A percentile compares a stretch with the other conserved stretches of the same genome.
Evolutionary conservation across 495 filamentous ascomycete genomes (phyloP).

Genomic region (Ascobolus immersus): DNA sequence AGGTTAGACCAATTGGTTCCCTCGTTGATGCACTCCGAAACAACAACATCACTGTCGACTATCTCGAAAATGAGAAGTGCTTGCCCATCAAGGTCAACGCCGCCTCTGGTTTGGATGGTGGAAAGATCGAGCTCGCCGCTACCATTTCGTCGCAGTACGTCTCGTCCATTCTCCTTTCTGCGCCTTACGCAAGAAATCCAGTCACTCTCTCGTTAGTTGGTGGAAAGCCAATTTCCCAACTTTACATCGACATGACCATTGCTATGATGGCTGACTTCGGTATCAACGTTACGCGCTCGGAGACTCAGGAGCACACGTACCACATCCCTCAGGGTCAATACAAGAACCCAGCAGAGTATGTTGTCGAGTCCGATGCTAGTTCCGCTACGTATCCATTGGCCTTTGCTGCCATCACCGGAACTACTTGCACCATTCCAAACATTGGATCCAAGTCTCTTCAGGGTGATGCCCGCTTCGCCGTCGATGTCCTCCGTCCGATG

Average conservation of each 20-base stretch:
- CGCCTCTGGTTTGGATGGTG: conserved; percentile 65
- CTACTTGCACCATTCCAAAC: conserved; percentile 83
- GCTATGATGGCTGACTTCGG: conserved; percentile 94
- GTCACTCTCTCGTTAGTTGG: conserved; percentile 75
- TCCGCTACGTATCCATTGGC: conserved; percentile 93
- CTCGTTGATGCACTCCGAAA: conserved; percentile 73
- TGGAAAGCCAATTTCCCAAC: conserved; percentile 85
- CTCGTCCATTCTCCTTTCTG: conserved; percentile 86
- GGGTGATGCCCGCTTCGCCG: conserved; percentile 84
- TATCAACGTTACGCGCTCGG: conserved; percentile 46
- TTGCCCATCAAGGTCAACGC: conserved; percentile 65
- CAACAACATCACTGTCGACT: conserved; percentile 64
- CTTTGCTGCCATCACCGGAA: conserved; percentile 81
- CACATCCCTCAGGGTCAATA: conserved; percentile 75
- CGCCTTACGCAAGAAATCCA: conserved; percentile 80
- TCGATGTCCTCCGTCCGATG: conserved; percentile 79
- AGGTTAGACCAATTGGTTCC: conserved; percentile 73
- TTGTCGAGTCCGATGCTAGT: conserved; percentile 89
- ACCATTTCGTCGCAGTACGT: conserved; percentile 96
- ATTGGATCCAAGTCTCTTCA: conserved; percentile 81
- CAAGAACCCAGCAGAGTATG: conserved; percentile 61
- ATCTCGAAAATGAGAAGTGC: conserved; percentile 53
- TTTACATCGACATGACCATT: conserved; percentile 96
- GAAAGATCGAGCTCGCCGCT: conserved; percentile 71
- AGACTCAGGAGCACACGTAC: conserved; percentile 65